Conservation (phyloP, 2,329 filamentous ascomycete genomes). For the Trichothecium sympodiale region DNA sequence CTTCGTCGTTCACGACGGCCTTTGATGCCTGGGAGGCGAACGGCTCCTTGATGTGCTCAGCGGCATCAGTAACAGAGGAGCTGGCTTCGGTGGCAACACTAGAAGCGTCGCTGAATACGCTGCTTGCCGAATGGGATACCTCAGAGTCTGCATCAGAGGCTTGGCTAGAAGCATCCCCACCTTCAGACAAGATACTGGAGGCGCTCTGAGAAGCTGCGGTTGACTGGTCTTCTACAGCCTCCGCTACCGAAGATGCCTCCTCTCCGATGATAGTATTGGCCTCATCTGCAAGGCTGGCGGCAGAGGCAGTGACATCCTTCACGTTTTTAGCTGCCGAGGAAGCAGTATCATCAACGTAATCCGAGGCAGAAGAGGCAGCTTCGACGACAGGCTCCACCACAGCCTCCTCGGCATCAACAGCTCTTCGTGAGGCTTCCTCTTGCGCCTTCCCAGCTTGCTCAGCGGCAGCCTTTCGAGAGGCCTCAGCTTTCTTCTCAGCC, state of each 20-base stretch:
- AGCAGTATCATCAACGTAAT: conserved; percentile 5
- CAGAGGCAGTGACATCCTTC: conserved; percentile 2
- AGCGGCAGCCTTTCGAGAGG: conserved; percentile 11
- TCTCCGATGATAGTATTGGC: background rate
- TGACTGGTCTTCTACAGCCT: conserved; percentile 2
- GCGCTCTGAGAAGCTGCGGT: conserved; percentile 5
- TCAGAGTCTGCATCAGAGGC: conserved; percentile 6
- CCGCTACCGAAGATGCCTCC: background rate
- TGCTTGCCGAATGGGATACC: conserved; percentile 6
- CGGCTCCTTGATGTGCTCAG: conserved; percentile 6
- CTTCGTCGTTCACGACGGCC: conserved; percentile 12
- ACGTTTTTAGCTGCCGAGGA: conserved; percentile 6
- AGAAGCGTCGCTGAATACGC: conserved; percentile 9
- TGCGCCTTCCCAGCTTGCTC: conserved; percentile 6
- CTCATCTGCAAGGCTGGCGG: background rate
- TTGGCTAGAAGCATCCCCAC: conserved; percentile 6
- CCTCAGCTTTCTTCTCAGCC: conserved; percentile 6
- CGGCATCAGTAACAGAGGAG: conserved; percentile 9
- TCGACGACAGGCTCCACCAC: conserved; percentile 21
- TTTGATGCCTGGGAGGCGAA: conserved; percentile 16
- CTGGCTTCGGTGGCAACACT: conserved; percentile 11
- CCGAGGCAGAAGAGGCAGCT: conserved; percentile 13
- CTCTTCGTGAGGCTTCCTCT: conserved; percentile 11
- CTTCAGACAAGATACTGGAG: conserved; percentile 6
- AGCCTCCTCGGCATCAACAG: conserved; percentile 8